Evolutionary conservation across 345 rosid genomes (phyloP), one percentile per base, ranked within the genome.

Genomic region (Toxicodendron radicans): DNA sequence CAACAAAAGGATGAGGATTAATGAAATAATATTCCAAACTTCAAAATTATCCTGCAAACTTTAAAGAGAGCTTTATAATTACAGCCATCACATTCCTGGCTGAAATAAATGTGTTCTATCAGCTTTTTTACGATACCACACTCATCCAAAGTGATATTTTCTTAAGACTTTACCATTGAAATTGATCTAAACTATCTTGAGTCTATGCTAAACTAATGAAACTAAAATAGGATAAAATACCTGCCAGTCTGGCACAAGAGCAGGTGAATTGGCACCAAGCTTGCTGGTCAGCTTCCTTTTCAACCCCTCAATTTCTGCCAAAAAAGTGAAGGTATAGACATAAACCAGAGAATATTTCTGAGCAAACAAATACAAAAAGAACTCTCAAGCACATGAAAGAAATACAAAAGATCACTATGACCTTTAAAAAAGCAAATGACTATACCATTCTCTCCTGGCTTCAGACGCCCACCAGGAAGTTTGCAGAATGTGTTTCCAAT

Each of bases 401-500:
- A 62, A 3, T 20, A 54, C 11, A 53, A 8, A 24, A 18, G 18
- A 23, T 16, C 27, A 41, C 23, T 38, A 65, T 16, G 13, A 5
- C 32, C 2, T 7, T 41, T 23, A 33, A 51, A 13, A 38, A 51
- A 17, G 48, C 8, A 53, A 17, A 71, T 52, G 51, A 58, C 23
- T 10, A 69, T 87, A 93, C 99, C 99, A 78, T 93, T 93, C 79
- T 96, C 99, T 77, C 98, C 98, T 66, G 97, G 97, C 87, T 88
- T 96, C 76, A 96, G 73, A 53, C 98, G 95, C 3, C 98, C 98
- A 70, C 99, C 99, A 27, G 97, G 98, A 83, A 96, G 98, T 84
- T 96, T 96, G 86, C 98, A 92, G 86, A 96, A 93, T 48, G 98
- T 93, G 82, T 90, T 91, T 51, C 99, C 99, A 66, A 92, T 91